Evolutionary conservation across 2,329 filamentous ascomycete genomes (phyloP).

Genomic region (Triangularia verruculosa): DNA sequence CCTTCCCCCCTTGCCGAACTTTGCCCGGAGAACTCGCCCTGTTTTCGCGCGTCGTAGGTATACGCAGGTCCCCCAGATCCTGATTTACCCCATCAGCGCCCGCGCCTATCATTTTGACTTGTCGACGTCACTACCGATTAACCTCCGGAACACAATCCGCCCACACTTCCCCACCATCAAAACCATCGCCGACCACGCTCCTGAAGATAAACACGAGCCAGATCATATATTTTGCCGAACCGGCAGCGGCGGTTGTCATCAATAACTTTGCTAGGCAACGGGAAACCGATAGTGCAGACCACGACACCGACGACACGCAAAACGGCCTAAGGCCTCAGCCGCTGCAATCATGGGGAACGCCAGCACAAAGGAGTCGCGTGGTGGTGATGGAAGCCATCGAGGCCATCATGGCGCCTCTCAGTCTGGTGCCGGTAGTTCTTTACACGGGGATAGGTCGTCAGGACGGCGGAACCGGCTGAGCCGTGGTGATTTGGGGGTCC

Average conservation of each 20-base stretch:
- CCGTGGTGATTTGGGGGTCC: conserved; percentile 46
- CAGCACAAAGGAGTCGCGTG: conserved; percentile 36
- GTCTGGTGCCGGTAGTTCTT: conserved; percentile 22
- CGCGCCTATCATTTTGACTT: neutral
- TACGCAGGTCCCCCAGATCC: conserved; percentile 1
- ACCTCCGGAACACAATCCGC: neutral
- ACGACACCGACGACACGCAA: neutral
- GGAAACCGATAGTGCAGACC: neutral
- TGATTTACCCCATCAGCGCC: neutral
- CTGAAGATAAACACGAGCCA: neutral
- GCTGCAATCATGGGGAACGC: conserved; percentile 34
- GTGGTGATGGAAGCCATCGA: conserved; percentile 29
- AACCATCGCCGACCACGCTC: neutral
- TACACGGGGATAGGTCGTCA: conserved; percentile 24
- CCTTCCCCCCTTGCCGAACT: neutral
- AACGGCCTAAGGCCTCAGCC: conserved; percentile 1
- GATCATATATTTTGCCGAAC: neutral
- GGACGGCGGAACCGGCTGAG: conserved; percentile 35
- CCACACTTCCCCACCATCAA: neutral
- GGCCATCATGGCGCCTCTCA: conserved; percentile 25
- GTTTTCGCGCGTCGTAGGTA: neutral
- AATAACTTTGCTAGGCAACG: neutral
- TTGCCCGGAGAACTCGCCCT: neutral
- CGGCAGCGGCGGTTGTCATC: neutral
- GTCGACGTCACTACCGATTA: neutral